phyloP scores from a whole-genome alignment of 139 green algal genomes.

The Microglena sp. region DNA sequence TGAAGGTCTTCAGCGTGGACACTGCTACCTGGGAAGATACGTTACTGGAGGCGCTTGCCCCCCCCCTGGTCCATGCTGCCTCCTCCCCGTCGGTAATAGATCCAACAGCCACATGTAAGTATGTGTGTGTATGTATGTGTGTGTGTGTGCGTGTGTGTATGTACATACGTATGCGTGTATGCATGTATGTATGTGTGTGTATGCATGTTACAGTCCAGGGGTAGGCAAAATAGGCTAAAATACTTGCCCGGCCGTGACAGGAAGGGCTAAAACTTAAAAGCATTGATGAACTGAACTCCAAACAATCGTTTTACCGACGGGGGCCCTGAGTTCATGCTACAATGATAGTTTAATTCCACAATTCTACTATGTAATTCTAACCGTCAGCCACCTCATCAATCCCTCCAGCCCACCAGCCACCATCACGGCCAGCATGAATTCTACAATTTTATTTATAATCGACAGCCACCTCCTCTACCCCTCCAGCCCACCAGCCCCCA shows the following conservation, averaged over 20 bases:
- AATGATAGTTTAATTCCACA: not conserved
- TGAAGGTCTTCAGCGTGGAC: conserved; percentile 23
- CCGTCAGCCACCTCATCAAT: not conserved
- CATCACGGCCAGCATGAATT: too few relatives aligned
- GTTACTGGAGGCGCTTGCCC: not conserved
- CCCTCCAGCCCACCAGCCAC: not conserved
- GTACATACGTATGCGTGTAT: not conserved
- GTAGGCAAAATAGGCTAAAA: too few relatives aligned
- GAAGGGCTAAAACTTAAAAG: not conserved
- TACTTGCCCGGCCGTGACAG: not conserved
- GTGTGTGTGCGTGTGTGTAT: not conserved
- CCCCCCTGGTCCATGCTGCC: not conserved
- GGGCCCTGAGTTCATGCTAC: not conserved
- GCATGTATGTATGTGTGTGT: not conserved
- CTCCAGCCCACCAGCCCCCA: too few relatives aligned
- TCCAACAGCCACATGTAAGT: conserved; percentile 3
- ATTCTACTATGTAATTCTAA: not conserved
- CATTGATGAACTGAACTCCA: not conserved
- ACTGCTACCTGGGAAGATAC: not conserved
- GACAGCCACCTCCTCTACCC: too few relatives aligned
- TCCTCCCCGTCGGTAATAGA: not conserved
- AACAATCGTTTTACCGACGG: not conserved
- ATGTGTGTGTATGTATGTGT: conserved; percentile 7
- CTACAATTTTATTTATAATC: too few relatives aligned
- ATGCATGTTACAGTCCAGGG: not conserved